Evolutionary conservation across 345 rosid genomes (phyloP).

Genomic region (Linum usitatissimum): DNA sequence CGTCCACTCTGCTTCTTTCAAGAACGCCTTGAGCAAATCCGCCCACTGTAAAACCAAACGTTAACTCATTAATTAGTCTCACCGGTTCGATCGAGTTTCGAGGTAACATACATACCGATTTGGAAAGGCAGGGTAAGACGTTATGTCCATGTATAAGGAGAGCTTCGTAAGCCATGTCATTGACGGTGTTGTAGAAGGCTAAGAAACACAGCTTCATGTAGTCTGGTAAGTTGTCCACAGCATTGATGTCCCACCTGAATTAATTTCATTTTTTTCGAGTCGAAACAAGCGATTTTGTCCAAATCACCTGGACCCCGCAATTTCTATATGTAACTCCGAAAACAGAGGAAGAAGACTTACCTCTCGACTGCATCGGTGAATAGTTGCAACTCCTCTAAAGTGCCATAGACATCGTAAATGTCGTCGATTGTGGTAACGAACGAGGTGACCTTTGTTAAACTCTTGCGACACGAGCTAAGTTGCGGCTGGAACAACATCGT

Average conservation of each 20-base stretch:
- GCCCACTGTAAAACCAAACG: constrained; percentile 19
- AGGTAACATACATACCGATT: constrained; percentile 13
- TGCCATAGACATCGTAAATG: constrained; percentile 15
- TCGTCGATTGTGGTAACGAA: constrained; percentile 17
- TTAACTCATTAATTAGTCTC: too few relatives aligned
- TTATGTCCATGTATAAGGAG: constrained; percentile 22
- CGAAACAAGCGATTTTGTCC: too few relatives aligned
- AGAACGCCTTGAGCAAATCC: constrained; percentile 10
- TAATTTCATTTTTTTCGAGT: not conserved
- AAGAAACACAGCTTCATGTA: constrained; percentile 33
- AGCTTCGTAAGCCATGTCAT: constrained; percentile 33
- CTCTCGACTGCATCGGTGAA: constrained; percentile 20
- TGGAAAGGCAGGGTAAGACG: constrained; percentile 17
- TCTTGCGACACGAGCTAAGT: constrained; percentile 4
- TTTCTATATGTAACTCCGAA: too few relatives aligned
- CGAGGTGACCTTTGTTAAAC: constrained; percentile 5
- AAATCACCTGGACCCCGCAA: too few relatives aligned
- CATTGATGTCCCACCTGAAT: constrained; percentile 37
- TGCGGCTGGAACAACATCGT: constrained; percentile 10
- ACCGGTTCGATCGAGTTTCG: not conserved
- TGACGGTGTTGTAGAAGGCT: constrained; percentile 30
- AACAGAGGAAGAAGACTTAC: too few relatives aligned
- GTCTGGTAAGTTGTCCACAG: constrained; percentile 22
- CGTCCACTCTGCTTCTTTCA: constrained; percentile 23
- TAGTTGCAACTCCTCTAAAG: constrained; percentile 13